Evolutionary conservation across 495 filamentous ascomycete genomes (phyloP), one percentile per base, ranked within the genome.

Genomic region (Tuber calosporum): DNA sequence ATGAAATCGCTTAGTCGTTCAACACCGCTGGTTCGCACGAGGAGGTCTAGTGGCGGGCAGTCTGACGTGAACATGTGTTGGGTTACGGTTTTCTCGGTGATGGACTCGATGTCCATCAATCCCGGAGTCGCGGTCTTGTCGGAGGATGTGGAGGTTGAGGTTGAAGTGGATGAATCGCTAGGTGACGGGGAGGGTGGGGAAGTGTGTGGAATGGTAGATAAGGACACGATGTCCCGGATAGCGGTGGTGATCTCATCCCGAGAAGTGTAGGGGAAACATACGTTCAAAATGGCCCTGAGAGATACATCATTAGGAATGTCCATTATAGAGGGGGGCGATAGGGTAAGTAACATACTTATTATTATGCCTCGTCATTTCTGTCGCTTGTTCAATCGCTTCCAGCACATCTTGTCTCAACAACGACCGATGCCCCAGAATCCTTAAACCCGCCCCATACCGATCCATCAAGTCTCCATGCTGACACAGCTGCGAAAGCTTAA

Each of bases 201-300:
- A 22, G 53, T 39, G 22, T 72, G 70, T 17, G 78, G 38, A 39
- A 73, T 70, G 8, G 77, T 80, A 19, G 80, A 81, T 8, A 82
- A 78, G 8, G 74, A 66, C 19, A 99, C 94, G 0, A 96, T 97
- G 37, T 89, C 86, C 69, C 90, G 88, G 77, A 99, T 92, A 26
- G 95, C 92, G n/a, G 89, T 88, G 26, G 95, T 96, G 75, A 99
- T 99, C 81, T 99, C 95, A 79, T 96, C 94, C 74, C 94, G 88
- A 13, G 93, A 95, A 7, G 96, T 98, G 82, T 99, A 99, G 1
- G 95, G 94, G 79, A 96, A 97, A 85, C 95, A 99, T 72, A 99
- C 91, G 81, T 99, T 99, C 41, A 99, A 86, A 70, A 97, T 88
- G 34, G 91, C 89, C 69, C 89, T 91, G 38, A 70, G 37, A 41